A percentile compares a stretch with the other conserved stretches of the same genome.
Evolutionary conservation across 2,329 filamentous ascomycete genomes (phyloP).

Genomic region (Epichloe elymi): DNA sequence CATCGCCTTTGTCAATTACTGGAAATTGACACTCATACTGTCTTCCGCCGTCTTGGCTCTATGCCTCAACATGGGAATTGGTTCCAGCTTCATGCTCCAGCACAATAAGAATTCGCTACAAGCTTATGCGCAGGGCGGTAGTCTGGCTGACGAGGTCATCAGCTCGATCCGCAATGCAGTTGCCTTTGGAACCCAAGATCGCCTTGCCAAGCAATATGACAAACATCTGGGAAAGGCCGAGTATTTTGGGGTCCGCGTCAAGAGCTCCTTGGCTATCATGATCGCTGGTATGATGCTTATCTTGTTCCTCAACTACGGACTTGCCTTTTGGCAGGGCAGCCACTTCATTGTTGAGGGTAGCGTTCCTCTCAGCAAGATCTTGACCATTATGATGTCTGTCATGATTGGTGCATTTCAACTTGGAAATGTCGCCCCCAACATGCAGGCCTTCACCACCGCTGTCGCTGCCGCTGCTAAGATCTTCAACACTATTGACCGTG

Average conservation of each 20-base stretch:
- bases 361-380: slow-evolving; percentile 53
- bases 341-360: slow-evolving; percentile 56
- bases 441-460: slow-evolving; percentile 74
- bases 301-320: slow-evolving; percentile 74
- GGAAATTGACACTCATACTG: slow-evolving; percentile 85
- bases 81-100: slow-evolving; percentile 63
- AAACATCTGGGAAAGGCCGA: slow-evolving; percentile 59
- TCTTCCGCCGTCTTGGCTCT: slow-evolving; percentile 71
- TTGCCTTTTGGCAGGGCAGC: slow-evolving; percentile 82
- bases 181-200: slow-evolving; percentile 87
- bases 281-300: slow-evolving; percentile 72
- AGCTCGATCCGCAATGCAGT: slow-evolving; percentile 86
- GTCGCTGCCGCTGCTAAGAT: slow-evolving; percentile 83
- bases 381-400: slow-evolving; percentile 80
- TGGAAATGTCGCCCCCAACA: slow-evolving; percentile 74
- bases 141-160: slow-evolving; percentile 85
- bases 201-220: slow-evolving; percentile 80
- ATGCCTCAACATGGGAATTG: slow-evolving; percentile 59
- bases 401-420: slow-evolving; percentile 90
- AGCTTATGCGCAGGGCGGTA: slow-evolving; percentile 73
- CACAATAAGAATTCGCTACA: slow-evolving; percentile 67
- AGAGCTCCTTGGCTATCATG: slow-evolving; percentile 63
- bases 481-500: slow-evolving; percentile 81
- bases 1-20: slow-evolving; percentile 82
- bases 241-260: slow-evolving; percentile 62